Base-by-base conservation (phyloP, 2,329 filamentous ascomycete species). In the Aspergillus thermomutatus region DNA sequence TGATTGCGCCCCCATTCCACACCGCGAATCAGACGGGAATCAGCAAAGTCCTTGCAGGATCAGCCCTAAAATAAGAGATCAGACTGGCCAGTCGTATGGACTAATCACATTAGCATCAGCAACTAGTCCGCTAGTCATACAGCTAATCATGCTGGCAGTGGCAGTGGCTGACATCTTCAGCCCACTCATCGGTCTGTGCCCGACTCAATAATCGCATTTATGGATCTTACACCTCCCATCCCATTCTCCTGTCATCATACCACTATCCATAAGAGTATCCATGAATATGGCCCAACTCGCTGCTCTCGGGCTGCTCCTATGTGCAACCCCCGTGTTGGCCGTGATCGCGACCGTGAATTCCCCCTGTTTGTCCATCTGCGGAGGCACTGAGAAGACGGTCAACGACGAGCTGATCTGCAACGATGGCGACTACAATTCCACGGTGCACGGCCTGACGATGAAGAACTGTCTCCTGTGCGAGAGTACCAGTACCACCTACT, bases 381-480 rank as follows among this genome's bases (percentile, higher is more conserved):
- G 41, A 10, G 41, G 41, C 19, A 45, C 41, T 6, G 3, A 4
- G 3, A 45, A 45, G 41, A 45, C 41, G 3, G 19, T 21, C n/a
- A 3, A 23, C 41, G n/a, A 14, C 8, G 41, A 45, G n/a, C 10
- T 45, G 41, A 45, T 53, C 50, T 53, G 50, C n/a, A 26, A 26
- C 4, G 50, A 53, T 47, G 28, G 25, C 27, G 43, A 27, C 4
- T 53, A 28, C 9, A 53, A 53, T 28, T 21, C 50, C 1, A 21
- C 50, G 19, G 41, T 26, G 9, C 19, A 53, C 4, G 50, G 50
- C 0, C 9, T 53, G 19, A 37, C 37, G 11, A 53, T 53, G 40
- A 53, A 47, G 31, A 47, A 47, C 41, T 53, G 50, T 19, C 41
- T 53, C 7, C 50, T 53, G 1, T 53, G 50, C 41, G 25, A 47